Percentiles rank a stretch among this genome's conserved stretches.
Conservation (phyloP, 352 stramenopile genomes). For the Globisporangium solare region DNA sequence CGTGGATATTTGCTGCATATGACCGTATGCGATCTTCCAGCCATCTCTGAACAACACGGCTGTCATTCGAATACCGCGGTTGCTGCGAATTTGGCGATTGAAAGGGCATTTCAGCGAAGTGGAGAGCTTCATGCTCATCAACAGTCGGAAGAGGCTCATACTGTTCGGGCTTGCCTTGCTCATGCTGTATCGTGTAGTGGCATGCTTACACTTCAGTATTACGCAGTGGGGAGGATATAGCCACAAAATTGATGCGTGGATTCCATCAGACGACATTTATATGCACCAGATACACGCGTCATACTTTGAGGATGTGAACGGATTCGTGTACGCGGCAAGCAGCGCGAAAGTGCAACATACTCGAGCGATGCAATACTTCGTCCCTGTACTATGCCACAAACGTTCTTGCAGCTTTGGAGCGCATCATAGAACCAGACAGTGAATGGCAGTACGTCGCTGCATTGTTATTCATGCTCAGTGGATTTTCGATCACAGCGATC, state of each 20-base stretch:
- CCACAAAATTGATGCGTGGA: conserved; percentile 31
- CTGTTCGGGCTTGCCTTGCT: conserved; percentile 34
- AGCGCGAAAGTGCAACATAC: conserved; percentile 25
- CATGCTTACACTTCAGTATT: conserved; percentile 46
- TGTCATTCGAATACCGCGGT: conserved; percentile 24
- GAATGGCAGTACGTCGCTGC: conserved; percentile 42
- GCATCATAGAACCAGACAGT: conserved; percentile 42
- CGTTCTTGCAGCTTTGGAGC: conserved; percentile 35
- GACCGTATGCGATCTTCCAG: conserved; percentile 34
- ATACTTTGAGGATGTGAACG: conserved; percentile 25
- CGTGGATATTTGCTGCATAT: conserved; percentile 27
- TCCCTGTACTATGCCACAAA: conserved; percentile 58
- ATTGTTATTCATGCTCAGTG: conserved; percentile 62
- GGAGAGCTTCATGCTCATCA: conserved; percentile 33
- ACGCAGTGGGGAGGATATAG: conserved; percentile 45
- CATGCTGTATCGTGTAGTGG: conserved; percentile 51
- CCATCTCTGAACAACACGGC: conserved; percentile 14
- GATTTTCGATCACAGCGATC: conserved; percentile 59
- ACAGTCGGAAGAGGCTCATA: conserved; percentile 32
- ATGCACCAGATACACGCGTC: conserved; percentile 30
- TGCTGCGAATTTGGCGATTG: conserved; percentile 33
- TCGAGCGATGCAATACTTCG: conserved; percentile 42
- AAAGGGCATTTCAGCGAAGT: conserved; percentile 32
- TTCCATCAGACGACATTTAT: conserved; percentile 40
- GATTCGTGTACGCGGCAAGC: conserved; percentile 14